Evolutionary conservation across 306 rosid genomes (phyloP).

Genomic region (Trifolium dubium): DNA sequence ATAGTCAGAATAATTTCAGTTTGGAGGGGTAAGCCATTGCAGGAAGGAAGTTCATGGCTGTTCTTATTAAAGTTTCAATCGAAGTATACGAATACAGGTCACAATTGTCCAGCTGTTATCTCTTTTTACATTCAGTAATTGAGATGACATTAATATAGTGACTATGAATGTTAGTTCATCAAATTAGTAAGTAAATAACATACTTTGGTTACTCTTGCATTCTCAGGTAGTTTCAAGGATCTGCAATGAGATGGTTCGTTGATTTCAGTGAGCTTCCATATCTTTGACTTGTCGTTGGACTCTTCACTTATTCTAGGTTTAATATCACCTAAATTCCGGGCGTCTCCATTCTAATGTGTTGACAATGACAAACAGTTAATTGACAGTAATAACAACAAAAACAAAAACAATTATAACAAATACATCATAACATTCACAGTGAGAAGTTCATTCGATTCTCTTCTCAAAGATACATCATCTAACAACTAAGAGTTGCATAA

Average conservation of each 20-base stretch:
- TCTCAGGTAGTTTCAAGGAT: slow-evolving; percentile 90
- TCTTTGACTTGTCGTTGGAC: slow-evolving; percentile 93
- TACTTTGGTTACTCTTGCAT: slow-evolving; percentile 79
- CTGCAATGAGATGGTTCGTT: slow-evolving; percentile 87
- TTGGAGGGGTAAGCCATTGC: no score
- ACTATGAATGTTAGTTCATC: slow-evolving; percentile 10
- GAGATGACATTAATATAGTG: no score
- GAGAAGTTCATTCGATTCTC: slow-evolving; percentile 14
- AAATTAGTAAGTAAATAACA: slow-evolving; percentile 22
- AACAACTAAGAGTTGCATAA: slow-evolving; percentile 25
- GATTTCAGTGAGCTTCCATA: slow-evolving; percentile 96
- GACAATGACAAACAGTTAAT: slow-evolving; percentile 30
- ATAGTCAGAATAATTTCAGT: slow-evolving; percentile 28
- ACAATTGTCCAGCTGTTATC: no score
- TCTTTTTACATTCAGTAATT: no score
- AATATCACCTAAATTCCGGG: slow-evolving; percentile 85
- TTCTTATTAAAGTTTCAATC: no score
- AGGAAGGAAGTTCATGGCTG: no score
- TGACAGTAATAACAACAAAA: not conserved
- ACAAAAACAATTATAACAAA: slow-evolving; percentile 25
- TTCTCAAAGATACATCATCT: not conserved
- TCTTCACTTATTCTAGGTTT: slow-evolving; percentile 95
- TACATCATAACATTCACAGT: not conserved
- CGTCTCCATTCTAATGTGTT: slow-evolving; percentile 80
- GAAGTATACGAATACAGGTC: no score